These are phyloP conservation scores for Pyrrhoderma noxium DNA, from an alignment of 1,284 basidiomycete species.

Conservation along the genomic window DNA sequence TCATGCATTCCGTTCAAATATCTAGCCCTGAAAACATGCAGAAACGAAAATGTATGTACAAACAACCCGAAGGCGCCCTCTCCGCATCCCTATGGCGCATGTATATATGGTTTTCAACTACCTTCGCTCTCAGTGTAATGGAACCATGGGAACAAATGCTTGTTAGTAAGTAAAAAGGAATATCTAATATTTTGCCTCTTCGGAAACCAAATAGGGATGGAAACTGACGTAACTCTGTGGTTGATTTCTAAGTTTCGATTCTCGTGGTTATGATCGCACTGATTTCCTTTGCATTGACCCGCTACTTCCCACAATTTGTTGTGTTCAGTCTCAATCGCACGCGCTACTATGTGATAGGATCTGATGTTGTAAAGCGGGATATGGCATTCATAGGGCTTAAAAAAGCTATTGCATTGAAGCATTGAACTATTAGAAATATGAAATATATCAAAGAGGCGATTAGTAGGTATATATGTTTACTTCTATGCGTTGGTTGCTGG, in stretches of 20 bases:
- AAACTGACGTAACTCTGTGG: too few relatives aligned
- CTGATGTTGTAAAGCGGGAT: too few relatives aligned
- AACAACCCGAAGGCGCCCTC: slow-evolving; percentile 28
- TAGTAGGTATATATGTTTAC: too few relatives aligned
- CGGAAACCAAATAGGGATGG: too few relatives aligned
- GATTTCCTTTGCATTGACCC: slow-evolving; percentile 26
- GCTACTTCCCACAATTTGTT: slow-evolving; percentile 34
- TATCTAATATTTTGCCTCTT: slow-evolving; percentile 2
- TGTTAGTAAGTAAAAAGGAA: slow-evolving; percentile 34
- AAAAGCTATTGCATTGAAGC: too few relatives aligned
- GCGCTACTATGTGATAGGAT: slow-evolving; percentile 33
- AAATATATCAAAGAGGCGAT: too few relatives aligned
- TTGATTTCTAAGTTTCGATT: slow-evolving; percentile 24
- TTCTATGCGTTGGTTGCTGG: too few relatives aligned
- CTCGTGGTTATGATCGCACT: slow-evolving; percentile 27
- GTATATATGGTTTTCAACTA: slow-evolving; percentile 47
- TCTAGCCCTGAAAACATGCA: too few relatives aligned
- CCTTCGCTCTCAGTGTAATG: slow-evolving; percentile 57
- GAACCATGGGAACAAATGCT: slow-evolving; percentile 66
- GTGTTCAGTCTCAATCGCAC: slow-evolving; percentile 27
- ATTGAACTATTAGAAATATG: too few relatives aligned
- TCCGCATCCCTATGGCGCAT: slow-evolving; percentile 39
- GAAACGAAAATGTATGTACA: slow-evolving; percentile 1
- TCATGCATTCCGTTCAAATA: too few relatives aligned
- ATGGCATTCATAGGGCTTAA: too few relatives aligned